Evolutionary conservation across 2,329 filamentous ascomycete genomes (phyloP), one percentile per base, ranked within the genome.

Genomic region (Aspergillus felis): DNA sequence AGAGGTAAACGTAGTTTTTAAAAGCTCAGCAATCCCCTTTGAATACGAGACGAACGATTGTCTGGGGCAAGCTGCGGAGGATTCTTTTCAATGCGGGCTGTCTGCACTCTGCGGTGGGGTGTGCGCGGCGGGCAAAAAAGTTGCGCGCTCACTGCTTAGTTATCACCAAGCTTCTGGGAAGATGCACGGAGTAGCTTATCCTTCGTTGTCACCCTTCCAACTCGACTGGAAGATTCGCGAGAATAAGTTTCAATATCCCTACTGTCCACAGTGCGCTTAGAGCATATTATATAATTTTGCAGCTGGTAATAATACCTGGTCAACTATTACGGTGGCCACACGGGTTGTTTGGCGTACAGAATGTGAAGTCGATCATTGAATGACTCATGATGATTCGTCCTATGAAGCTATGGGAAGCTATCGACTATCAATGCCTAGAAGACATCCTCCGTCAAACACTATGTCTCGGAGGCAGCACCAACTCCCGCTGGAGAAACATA

Each of bases 401-500:
- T 47, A 14, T 25, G 44, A 47, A 47, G 44, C 44, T 47, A 47
- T 47, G 3, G 44, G 17, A 24, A 24, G 44, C 24, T 49, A 56
- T 49, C 25, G 56, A 58, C 44, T 27, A 32, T 47, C 22, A 24
- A 56, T 55, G 28, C 63, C 61, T 61, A 62, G 53, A 29, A 57
- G 53, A 54, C 55, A 61, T 56, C 51, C 59, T 58, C 51, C 59
- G 54, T 61, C 50, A 51, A 56, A 54, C 17, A 17, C 32, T 61
- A 54, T 48, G 51, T 61, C 55, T 66, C 54, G 53, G 67, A 60
- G 57, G 59, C 65, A 64, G 61, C 64, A 68, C 65, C 64, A 71
- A 72, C 68, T 68, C 71, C 69, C 67, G 70, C 68, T 72, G 61
- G 64, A 71, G 65, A 64, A 59, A 51, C 54, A 49, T 56, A 57